phyloP scores from a whole-genome alignment of 2,329 filamentous ascomycete genomes.

The Aspergillus calidoustus region DNA sequence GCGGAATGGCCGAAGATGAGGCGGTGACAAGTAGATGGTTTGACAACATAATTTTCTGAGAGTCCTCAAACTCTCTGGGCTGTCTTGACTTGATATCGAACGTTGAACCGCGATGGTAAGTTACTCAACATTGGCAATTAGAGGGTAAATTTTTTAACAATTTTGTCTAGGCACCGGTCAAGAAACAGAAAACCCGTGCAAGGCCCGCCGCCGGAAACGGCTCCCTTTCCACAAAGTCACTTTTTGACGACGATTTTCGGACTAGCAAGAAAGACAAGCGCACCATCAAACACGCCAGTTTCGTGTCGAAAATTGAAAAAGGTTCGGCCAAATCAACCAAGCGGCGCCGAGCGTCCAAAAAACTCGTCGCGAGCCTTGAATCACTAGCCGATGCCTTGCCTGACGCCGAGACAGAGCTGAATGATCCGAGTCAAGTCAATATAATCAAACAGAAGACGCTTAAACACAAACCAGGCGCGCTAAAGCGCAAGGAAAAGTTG shows the following conservation, averaged over 20 bases:
- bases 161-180: constrained; percentile 30
- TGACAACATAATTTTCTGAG: neutral
- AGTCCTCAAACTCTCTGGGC: neutral
- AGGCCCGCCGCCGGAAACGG: constrained; percentile 26
- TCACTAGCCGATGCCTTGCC: constrained; percentile 81
- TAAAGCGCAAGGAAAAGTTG: constrained; percentile 81
- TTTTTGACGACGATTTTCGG: constrained; percentile 58
- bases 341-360: constrained; percentile 72
- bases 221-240: constrained; percentile 24
- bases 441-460: constrained; percentile 77
- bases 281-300: constrained; percentile 76
- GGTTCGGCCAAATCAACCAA: constrained; percentile 60
- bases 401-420: constrained; percentile 57
- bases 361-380: constrained; percentile 75
- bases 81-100: neutral
- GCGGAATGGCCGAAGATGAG: neutral
- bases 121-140: neutral
- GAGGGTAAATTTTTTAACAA: neutral
- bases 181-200: constrained; percentile 22
- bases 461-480: constrained; percentile 73
- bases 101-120: neutral
- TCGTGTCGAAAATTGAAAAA: constrained; percentile 77
- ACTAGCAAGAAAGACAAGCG: constrained; percentile 83
- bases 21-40: neutral
- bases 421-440: constrained; percentile 60